Conservation (phyloP, 805 yeast genomes). For the Dipodascus albidus region DNA sequence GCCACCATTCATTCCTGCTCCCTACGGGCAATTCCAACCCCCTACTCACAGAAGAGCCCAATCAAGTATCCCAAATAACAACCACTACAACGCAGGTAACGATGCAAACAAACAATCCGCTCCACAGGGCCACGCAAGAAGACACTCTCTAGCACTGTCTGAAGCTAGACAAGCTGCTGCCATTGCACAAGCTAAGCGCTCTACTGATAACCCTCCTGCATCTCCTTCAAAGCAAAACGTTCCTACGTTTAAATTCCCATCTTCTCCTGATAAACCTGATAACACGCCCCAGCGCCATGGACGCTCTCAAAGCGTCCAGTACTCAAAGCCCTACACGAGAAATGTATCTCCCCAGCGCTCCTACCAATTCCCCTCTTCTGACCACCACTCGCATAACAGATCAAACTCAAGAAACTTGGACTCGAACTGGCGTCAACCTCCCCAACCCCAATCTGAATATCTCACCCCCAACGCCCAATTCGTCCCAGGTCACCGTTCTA, state of each 20-base stretch:
- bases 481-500: slow-evolving; percentile 70
- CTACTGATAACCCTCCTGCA: slow-evolving; percentile 2
- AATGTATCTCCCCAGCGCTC: slow-evolving; percentile 34
- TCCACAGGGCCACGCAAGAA: slow-evolving; percentile 63
- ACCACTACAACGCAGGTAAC: not conserved
- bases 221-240: slow-evolving; percentile 6
- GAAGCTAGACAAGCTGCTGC: slow-evolving; percentile 98
- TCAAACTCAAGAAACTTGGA: slow-evolving; percentile 22
- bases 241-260: slow-evolving; percentile 6
- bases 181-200: slow-evolving; percentile 58
- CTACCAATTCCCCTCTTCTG: slow-evolving; percentile 56
- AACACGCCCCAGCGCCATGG: slow-evolving; percentile 7
- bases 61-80: slow-evolving; percentile 15
- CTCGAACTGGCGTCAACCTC: slow-evolving; percentile 17
- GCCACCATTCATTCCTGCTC: slow-evolving; percentile 11
- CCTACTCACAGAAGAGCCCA: slow-evolving; percentile 26
- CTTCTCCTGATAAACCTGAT: slow-evolving; percentile 2
- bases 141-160: slow-evolving; percentile 83
- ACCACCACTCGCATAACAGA: slow-evolving; percentile 33
- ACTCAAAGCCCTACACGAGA: slow-evolving; percentile 17
- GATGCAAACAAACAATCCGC: slow-evolving; percentile 3
- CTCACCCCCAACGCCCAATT: slow-evolving; percentile 25
- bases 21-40: slow-evolving; percentile 17
- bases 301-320: slow-evolving; percentile 12
- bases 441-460: slow-evolving; percentile 6